Conservation (phyloP, 108 stramenopile species). For the Pelagomonas calceolata region DNA sequence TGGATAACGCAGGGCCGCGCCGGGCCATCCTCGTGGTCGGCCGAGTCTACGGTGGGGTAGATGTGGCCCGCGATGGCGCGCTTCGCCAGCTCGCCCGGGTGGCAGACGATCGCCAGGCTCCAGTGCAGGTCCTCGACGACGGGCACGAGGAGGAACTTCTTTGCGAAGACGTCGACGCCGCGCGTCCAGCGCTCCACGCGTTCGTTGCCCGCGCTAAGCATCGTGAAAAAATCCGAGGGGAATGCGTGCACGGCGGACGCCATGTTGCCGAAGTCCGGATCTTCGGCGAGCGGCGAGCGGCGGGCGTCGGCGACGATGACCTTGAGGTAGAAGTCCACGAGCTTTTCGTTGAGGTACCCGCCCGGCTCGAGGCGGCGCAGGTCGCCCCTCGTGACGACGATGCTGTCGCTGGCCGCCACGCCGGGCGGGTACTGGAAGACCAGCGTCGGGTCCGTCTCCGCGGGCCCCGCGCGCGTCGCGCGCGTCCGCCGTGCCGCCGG, state of each 20-base stretch:
- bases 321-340: slow-evolving; percentile 34
- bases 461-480: too few relatives aligned
- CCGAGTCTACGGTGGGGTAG: background rate
- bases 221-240: slow-evolving; percentile 29
- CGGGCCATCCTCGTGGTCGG: too few relatives aligned
- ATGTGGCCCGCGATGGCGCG: background rate
- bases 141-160: slow-evolving; percentile 43
- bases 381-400: slow-evolving; percentile 19
- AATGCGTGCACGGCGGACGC: slow-evolving; percentile 19
- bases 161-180: slow-evolving; percentile 43
- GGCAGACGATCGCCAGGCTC: slow-evolving; percentile 27
- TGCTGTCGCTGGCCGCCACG: slow-evolving; percentile 10
- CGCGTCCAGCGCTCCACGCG: slow-evolving; percentile 44
- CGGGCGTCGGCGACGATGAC: background rate
- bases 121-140: slow-evolving; percentile 48
- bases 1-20: slow-evolving; percentile 25
- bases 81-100: slow-evolving; percentile 18
- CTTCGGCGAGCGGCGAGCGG: background rate
- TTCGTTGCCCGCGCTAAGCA: slow-evolving; percentile 16
- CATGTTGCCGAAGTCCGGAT: background rate
- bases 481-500: too few relatives aligned
- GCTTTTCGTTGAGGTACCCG: slow-evolving; percentile 35
- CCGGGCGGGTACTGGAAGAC: slow-evolving; percentile 28
- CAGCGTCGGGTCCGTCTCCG: too few relatives aligned
- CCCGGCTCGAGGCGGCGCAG: slow-evolving; percentile 20